A percentile compares a stretch with the other conserved stretches of the same genome.
Conservation (phyloP, 2,329 filamentous ascomycete genomes). For the Ophiostoma populinum region DNA sequence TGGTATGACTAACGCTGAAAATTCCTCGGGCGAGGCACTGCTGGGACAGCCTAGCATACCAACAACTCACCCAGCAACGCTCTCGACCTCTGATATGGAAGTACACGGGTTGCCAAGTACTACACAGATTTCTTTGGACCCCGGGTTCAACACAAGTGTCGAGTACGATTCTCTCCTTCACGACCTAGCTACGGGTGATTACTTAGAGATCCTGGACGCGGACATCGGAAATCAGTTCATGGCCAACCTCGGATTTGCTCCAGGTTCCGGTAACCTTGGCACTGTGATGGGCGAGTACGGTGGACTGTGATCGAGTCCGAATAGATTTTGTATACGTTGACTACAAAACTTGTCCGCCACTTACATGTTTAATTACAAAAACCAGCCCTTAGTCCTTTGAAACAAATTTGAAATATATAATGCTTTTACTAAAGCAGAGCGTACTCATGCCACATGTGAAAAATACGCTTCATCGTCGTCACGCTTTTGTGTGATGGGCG, state of each 20-base stretch:
- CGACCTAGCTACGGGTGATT: conserved; percentile 33
- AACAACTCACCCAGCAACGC: background rate
- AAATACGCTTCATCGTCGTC: too few species aligned
- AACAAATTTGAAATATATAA: too few species aligned
- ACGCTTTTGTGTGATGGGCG: too few species aligned
- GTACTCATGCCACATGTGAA: too few species aligned
- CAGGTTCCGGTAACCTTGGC: conserved; percentile 22
- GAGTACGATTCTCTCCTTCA: conserved; percentile 36
- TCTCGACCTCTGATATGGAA: too few species aligned
- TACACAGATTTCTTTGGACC: background rate
- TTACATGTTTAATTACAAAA: background rate
- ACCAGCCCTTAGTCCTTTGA: too few species aligned
- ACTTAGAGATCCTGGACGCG: conserved; percentile 29
- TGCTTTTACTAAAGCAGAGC: too few species aligned
- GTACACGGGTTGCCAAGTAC: too few species aligned
- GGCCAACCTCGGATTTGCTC: conserved; percentile 48
- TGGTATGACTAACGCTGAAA: too few species aligned
- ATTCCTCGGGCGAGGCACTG: too few species aligned
- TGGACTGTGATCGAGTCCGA: background rate
- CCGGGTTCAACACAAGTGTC: conserved; percentile 12
- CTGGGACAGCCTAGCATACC: background rate
- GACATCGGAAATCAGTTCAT: conserved; percentile 40
- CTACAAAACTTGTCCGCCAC: background rate
- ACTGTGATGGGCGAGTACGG: conserved; percentile 20
- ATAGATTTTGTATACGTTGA: background rate